Evolutionary conservation across 192 early-diverging fungal genomes (phyloP), one percentile per base, ranked within the genome.

Genomic region (Spinellus fusiger): DNA sequence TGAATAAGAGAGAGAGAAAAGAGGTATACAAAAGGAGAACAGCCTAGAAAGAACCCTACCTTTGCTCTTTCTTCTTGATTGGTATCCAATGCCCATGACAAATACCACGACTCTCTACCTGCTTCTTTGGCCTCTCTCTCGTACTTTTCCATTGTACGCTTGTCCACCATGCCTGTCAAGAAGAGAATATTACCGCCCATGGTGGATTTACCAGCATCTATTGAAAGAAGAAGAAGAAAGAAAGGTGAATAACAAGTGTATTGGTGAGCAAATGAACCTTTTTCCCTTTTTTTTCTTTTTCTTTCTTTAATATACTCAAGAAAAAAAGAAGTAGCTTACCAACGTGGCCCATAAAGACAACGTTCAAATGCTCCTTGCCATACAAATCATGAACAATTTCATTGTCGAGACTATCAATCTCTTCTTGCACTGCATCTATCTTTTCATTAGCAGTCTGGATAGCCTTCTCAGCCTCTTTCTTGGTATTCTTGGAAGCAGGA

Each of bases 261-360:
- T 13, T 9, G 34, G 15, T 50, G 20, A 2, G 33, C 5, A 44
- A 26, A 57, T 25, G n/a, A 18, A 26, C 3, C 33, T 34, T 3
- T 32, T 51, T 61, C 49, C 38, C 23, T 47, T 23, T 54, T 47
- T 25, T 40, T n/a, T 5, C 29, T 29, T 22, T 22, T 31, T 27
- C 22, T 22, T 22, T 44, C 18, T 16, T 61, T n/a, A 3, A 40
- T 46, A 48, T n/a, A n/a, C n/a, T n/a, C n/a, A n/a, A n/a, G n/a
- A n/a, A n/a, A n/a, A n/a, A n/a, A n/a, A n/a, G n/a, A n/a, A n/a
- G n/a, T n/a, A n/a, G 69, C 70, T 79, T 80, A 87, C 90, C 90
- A 61, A 99, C 97, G 82, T 99, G 97, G 37, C 97, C 97, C 60
- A 99, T 97, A 65, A 99, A 99, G 44, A 99, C 88, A 59, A 99